Evolutionary conservation across 495 filamentous ascomycete genomes (phyloP).

Genomic region (Diplogelasinospora grovesii): DNA sequence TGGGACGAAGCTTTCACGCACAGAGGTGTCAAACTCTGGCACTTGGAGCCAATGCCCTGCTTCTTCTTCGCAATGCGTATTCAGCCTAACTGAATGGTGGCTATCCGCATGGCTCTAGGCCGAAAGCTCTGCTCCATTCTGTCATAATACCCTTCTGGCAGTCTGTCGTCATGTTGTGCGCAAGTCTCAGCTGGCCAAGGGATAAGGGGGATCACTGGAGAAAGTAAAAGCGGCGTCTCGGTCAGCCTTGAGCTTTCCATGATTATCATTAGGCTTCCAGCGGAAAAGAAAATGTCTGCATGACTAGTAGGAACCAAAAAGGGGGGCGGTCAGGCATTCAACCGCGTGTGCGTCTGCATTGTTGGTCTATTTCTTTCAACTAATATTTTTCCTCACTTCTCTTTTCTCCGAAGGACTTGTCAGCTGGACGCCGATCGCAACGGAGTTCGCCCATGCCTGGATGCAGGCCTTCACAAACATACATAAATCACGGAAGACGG

Average conservation of each 20-base stretch:
- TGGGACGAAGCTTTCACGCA: conserved; percentile 40
- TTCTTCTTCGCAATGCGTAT: conserved; percentile 43
- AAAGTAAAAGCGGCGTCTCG: conserved; percentile 5
- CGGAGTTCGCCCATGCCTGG: neutral
- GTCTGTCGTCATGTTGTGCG: neutral
- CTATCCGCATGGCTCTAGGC: neutral
- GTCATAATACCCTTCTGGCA: neutral
- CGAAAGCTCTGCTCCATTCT: neutral
- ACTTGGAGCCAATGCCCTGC: conserved; percentile 45
- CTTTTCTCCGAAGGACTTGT: neutral
- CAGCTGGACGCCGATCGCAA: neutral
- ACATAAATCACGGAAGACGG: no score
- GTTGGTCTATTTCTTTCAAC: neutral
- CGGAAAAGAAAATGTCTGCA: neutral
- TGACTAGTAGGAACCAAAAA: neutral
- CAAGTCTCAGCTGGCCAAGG: neutral
- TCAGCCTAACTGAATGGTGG: conserved; percentile 37
- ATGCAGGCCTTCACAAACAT: neutral
- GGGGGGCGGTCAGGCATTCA: no score
- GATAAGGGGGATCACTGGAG: neutral
- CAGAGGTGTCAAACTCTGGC: conserved; percentile 38
- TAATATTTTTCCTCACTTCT: neutral
- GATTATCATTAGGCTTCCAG: neutral
- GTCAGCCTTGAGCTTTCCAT: conserved; percentile 5
- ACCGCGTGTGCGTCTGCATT: no score